Evolutionary conservation across 805 yeast genomes (phyloP).

Genomic region (Sungouiozyma ichnusensis): DNA sequence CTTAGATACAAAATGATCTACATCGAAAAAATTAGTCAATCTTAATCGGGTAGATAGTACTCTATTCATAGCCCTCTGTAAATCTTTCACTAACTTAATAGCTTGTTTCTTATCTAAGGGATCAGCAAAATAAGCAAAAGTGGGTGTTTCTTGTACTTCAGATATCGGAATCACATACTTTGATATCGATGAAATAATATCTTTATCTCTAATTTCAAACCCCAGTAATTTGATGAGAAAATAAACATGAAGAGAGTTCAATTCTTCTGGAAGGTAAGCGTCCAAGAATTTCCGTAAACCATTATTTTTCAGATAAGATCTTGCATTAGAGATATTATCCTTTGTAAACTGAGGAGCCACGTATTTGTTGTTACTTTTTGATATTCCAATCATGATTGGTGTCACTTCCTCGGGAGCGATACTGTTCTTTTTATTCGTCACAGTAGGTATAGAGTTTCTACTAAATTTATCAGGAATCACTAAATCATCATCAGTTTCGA

Average conservation of each 20-base stretch:
- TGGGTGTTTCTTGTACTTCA: constrained; percentile 7
- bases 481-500: not conserved
- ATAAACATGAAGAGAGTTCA: constrained; percentile 47
- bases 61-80: constrained; percentile 56
- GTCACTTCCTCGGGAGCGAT: not conserved
- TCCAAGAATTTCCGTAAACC: constrained; percentile 56
- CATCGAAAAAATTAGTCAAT: constrained; percentile 40
- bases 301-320: constrained; percentile 43
- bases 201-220: constrained; percentile 33
- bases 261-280: constrained; percentile 49
- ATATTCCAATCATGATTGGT: constrained; percentile 19
- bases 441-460: not conserved
- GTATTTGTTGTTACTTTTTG: constrained; percentile 23
- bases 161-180: constrained; percentile 13
- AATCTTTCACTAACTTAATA: constrained; percentile 37
- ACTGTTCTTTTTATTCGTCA: constrained; percentile 4
- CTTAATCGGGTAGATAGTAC: constrained; percentile 48
- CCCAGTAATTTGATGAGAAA: constrained; percentile 55
- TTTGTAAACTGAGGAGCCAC: constrained; percentile 31
- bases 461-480: not conserved
- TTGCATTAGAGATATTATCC: constrained; percentile 36
- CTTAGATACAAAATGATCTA: constrained; percentile 47
- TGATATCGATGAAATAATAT: constrained; percentile 26
- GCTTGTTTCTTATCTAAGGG: constrained; percentile 37
- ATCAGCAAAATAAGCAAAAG: constrained; percentile 21